Evolutionary conservation across 108 stramenopile species (phyloP).

Genomic region (Chaetoceros muelleri): DNA sequence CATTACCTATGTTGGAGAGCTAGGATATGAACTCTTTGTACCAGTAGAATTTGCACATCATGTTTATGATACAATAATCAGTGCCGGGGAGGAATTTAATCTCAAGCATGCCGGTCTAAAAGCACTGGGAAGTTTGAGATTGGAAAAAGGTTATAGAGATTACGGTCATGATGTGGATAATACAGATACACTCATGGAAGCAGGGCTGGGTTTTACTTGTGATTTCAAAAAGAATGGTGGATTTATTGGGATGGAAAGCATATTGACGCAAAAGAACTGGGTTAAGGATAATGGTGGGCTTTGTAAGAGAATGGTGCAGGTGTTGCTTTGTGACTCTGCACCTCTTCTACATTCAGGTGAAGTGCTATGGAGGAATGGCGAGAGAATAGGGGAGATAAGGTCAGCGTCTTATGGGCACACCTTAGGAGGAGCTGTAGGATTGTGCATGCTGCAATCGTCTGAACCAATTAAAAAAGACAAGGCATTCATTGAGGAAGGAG

Average conservation of each 20-base stretch:
- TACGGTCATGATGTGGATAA: constrained; percentile 83
- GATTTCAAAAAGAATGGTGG: constrained; percentile 48
- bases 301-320: constrained; percentile 27
- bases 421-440: constrained; percentile 54
- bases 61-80: constrained; percentile 45
- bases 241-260: constrained; percentile 52
- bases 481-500: constrained; percentile 22
- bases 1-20: constrained; percentile 76
- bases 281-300: constrained; percentile 30
- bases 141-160: constrained; percentile 78
- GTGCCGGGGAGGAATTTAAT: constrained; percentile 19
- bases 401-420: constrained; percentile 55
- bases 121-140: constrained; percentile 51
- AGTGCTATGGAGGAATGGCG: constrained; percentile 56
- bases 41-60: constrained; percentile 45
- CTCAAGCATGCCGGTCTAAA: constrained; percentile 48
- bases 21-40: constrained; percentile 70
- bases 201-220: constrained; percentile 60
- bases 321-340: constrained; percentile 27
- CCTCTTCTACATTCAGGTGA: constrained; percentile 61
- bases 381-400: constrained; percentile 46
- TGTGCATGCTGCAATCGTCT: constrained; percentile 37
- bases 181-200: constrained; percentile 51
- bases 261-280: constrained; percentile 18
- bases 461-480: constrained; percentile 24